Base-by-base conservation (phyloP, 345 rosid species). In the Syzygium grande region DNA sequence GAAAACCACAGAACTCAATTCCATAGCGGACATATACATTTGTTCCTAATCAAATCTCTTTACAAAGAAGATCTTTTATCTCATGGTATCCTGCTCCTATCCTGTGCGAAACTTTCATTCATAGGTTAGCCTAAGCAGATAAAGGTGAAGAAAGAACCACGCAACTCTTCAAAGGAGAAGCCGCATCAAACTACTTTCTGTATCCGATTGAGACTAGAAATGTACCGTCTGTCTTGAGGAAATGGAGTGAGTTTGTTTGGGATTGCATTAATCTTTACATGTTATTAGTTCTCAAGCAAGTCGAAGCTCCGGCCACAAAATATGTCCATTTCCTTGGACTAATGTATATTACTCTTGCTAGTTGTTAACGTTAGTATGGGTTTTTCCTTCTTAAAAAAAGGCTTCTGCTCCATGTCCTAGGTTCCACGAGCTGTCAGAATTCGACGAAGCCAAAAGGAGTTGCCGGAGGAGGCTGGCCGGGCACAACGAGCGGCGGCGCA, bases 401-500 rank as follows among this genome's bases (percentile, higher is more conserved):
- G 46, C 22, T 38, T 85, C 52, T 55, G 51, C 49, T 63, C 38
- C 56, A 46, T 63, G 84, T 29, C 88, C 52, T 86, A 96, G 99
- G 96, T 97, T 97, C 88, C 99, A 97, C 55, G 96, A 91, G 80
- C 27, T 97, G 38, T 73, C 94, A 2, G 98, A 97, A 94, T 97
- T 97, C 84, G 99, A 97, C 87, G 95, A 95, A 25, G 15, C 87
- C 59, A 97, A 96, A 89, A 92, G 94, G 90, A 97, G 99, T 77
- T 97, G 99, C 91, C 92, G 99, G 43, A 89, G 94, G 88, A 97
- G 98, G 86, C 91, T 97, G 86, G 97, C 98, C 2, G 99, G 98
- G 84, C 99, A 97, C 90, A 97, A 97, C 2, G 96, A 95, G 90
- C 93, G 99, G 53, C 95, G 99, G 46, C 86, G 99, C 86, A 97